Base-by-base conservation (phyloP, 106 monocot genomes). In the Dioscorea dumetorum region DNA sequence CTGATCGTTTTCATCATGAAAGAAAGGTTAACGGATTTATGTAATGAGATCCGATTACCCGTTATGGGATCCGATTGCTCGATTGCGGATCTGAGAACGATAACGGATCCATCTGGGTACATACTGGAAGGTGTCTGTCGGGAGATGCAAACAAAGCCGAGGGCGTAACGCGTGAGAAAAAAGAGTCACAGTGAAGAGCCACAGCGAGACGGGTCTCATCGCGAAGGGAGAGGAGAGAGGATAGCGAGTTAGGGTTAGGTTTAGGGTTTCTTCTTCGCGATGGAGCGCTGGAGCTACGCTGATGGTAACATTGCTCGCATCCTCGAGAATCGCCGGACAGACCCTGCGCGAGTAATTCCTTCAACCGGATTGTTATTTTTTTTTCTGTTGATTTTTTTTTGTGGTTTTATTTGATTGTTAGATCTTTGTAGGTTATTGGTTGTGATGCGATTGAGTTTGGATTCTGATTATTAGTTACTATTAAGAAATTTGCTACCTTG, bases 241-340 rank as follows among this genome's bases (percentile, higher is more conserved):
- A 50, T 2, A 5, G 22, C 14, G 23, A 31, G 13, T 1, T 23
- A 31, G 70, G 24, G 70, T 48, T 48, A 49, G 50, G 24, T 22
- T 22, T 18, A 22, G 59, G 22, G 15, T 22, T 22, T 41, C 9
- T 0, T 10, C 41, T 41, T 41, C 41, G 41, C 24, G 64, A 59
- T 75, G 62, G 51, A 61, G 14, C 6, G 21, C 3, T 80, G 75
- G 80, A 24, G 54, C 12, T 76, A 62, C 62, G 53, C 61, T 8
- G 76, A 81, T 33, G 80, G 76, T 19, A 76, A 62, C 70, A 48
- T 81, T 62, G 34, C 71, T 61, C 56, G 61, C 61, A 71, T 72
- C 3, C 50, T 76, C 4, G 76, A 76, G 19, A 57, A 54, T 16
- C 71, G 80, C 9, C 60, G 67, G 23, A 61, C 66, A 52, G 32